Evolutionary conservation across 1,284 basidiomycete species (phyloP).

Genomic region (Trichosporon sp.): DNA sequence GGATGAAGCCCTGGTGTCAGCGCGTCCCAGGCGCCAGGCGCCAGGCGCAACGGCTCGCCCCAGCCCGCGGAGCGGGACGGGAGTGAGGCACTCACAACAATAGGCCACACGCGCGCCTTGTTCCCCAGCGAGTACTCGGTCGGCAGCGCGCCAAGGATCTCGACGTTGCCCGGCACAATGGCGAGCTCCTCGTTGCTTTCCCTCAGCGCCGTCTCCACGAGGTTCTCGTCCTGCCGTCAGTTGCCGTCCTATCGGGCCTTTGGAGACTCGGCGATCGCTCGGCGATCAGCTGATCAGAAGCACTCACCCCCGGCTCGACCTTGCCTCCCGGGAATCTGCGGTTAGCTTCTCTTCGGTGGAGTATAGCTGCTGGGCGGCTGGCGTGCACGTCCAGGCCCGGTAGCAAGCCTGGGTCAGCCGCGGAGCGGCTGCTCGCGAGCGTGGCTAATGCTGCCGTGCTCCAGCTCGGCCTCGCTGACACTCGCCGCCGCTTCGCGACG

Average conservation of each 20-base stretch:
- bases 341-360: neutral
- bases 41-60: no score
- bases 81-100: conserved; percentile 34
- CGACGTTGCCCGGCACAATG: conserved; percentile 28
- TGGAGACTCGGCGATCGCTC: no score
- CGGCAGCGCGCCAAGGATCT: conserved; percentile 36
- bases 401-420: no score
- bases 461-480: no score
- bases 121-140: conserved; percentile 45
- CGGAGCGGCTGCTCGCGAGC: no score
- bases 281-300: no score
- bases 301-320: conserved; percentile 20
- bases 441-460: no score
- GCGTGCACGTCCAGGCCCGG: no score
- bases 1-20: conserved; percentile 31
- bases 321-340: conserved; percentile 42
- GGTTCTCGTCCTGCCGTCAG: conserved; percentile 19
- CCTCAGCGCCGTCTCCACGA: conserved; percentile 36
- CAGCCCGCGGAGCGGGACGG: no score
- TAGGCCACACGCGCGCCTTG: conserved; percentile 41
- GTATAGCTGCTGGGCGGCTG: no score
- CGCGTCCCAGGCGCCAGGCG: no score
- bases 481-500: no score
- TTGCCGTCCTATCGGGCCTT: neutral
- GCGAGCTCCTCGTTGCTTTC: conserved; percentile 43